phyloP scores from a whole-genome alignment of 108 stramenopile genomes.

The Fistulifera pelliculosa region DNA sequence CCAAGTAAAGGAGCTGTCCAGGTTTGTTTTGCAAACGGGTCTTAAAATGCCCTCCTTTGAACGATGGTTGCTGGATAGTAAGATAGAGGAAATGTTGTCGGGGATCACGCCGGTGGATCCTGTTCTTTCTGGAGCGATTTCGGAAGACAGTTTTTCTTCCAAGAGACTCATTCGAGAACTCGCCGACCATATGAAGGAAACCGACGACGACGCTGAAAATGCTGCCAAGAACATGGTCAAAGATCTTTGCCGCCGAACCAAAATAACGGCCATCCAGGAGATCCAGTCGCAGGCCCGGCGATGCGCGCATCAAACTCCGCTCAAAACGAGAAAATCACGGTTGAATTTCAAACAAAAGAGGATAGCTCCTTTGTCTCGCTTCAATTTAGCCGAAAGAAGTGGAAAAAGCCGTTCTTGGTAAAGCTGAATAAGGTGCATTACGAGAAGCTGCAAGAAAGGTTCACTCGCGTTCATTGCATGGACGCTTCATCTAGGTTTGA shows the following conservation, averaged over 20 bases:
- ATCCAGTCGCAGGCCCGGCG: conserved; percentile 11
- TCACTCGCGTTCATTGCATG: conserved; percentile 27
- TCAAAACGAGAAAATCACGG: conserved; percentile 37
- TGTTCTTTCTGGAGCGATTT: conserved; percentile 22
- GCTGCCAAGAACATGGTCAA: conserved; percentile 20
- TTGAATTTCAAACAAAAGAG: conserved; percentile 13
- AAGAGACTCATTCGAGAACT: conserved; percentile 25
- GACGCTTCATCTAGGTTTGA: conserved; percentile 3
- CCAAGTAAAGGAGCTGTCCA: conserved; percentile 42
- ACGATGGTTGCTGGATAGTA: conserved; percentile 66
- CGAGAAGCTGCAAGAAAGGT: conserved; percentile 41
- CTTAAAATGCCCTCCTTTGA: conserved; percentile 71
- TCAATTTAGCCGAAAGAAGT: conserved; percentile 28
- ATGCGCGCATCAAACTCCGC: conserved; percentile 18
- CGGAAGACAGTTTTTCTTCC: conserved; percentile 16
- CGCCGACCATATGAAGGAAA: not conserved
- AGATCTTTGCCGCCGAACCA: conserved; percentile 27
- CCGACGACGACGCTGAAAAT: conserved; percentile 8
- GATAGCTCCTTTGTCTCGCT: conserved; percentile 25
- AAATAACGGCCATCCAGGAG: conserved; percentile 16
- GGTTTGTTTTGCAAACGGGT: conserved; percentile 32
- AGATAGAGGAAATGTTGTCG: conserved; percentile 34
- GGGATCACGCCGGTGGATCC: conserved; percentile 23
- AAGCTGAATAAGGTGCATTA: conserved; percentile 50
- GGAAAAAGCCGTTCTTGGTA: conserved; percentile 59